Evolutionary conservation across 768 basidiomycete genomes (phyloP), one percentile per base, ranked within the genome.

Genomic region (Roridomyces roridus): DNA sequence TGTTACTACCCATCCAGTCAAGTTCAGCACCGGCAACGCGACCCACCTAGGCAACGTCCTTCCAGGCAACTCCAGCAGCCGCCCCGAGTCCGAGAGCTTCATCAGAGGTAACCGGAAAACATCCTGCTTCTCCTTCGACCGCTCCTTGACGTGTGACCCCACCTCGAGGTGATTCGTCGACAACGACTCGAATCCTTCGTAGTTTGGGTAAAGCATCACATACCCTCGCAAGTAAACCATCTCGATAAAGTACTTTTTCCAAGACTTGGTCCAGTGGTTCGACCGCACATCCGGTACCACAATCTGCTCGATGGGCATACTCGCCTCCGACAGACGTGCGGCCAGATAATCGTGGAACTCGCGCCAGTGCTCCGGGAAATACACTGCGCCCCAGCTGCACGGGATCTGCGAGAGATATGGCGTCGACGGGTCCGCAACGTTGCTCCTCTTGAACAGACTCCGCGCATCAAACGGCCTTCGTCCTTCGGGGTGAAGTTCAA

Each of bases 211-310:
- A 26, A 95, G 82, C 93, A 94, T 94, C 47, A 86, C 83, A 71
- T 92, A 92, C 3, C 92, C 91, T 6, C 86, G 85, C 14, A 95
- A 79, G 70, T 87, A 91, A 37, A 84, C 85, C 51, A 94, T 78
- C 70, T 95, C 93, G 71, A 94, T 94, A 69, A 94, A 92, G 72
- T 88, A 94, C 59, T 87, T 87, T 71, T 95, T 95, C 93, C 93
- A 95, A 7, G 90, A 92, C 46, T 80, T 80, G 14, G 80, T 78
- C 94, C 93, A 95, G 28, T 77, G 73, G 75, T 91, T 94, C 28
- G 91, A 94, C 40, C 92, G 86, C 20, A 92, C 85, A 24, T 82
- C 73, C 0, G 89, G 91, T 24, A 94, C 91, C 62, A 94, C 76
- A 39, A 74, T 59, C 40, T 66, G 66, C 21, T 74, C 74, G 52